These are phyloP conservation scores for Mycocentrospora acerina DNA, from an alignment of 2,329 filamentous ascomycete genomes.

Conservation along the genomic window DNA sequence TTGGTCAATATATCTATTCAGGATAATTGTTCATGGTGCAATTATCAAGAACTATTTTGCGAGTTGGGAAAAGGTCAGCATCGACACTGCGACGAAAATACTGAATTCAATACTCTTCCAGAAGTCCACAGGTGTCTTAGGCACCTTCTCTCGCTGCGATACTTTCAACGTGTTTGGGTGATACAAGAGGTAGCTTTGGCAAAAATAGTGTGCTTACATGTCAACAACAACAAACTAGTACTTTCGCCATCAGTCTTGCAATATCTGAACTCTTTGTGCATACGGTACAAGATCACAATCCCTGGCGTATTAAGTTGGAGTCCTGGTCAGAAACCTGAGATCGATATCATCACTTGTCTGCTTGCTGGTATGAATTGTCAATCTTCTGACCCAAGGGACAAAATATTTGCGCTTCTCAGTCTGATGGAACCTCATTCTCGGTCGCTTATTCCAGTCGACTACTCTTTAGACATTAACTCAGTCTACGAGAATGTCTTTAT, in stretches of 20 bases:
- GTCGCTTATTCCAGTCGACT: slow-evolving; percentile 5
- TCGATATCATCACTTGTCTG: slow-evolving; percentile 8
- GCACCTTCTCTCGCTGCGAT: slow-evolving; percentile 1
- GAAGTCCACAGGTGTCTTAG: too few relatives aligned
- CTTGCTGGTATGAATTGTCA: slow-evolving; percentile 5
- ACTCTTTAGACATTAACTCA: slow-evolving; percentile 1
- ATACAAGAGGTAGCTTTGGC: slow-evolving; percentile 19
- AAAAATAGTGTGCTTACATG: slow-evolving; percentile 1
- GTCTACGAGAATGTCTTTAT: not conserved
- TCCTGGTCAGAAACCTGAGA: not conserved
- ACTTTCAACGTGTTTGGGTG: slow-evolving; percentile 18
- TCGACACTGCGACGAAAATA: too few relatives aligned
- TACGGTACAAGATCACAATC: not conserved
- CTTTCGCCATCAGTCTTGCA: not conserved
- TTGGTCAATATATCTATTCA: slow-evolving; percentile 3
- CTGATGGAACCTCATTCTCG: slow-evolving; percentile 4
- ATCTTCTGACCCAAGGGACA: slow-evolving; percentile 10
- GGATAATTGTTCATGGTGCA: not conserved
- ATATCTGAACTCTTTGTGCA: not conserved
- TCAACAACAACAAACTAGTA: slow-evolving; percentile 2
- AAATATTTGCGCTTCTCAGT: slow-evolving; percentile 10
- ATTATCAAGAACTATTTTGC: too few relatives aligned
- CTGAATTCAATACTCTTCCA: too few relatives aligned
- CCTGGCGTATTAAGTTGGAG: slow-evolving; percentile 1
- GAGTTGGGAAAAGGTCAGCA: too few relatives aligned